Percentiles rank a stretch among this genome's conserved stretches.
These are phyloP conservation scores for Castanea sativa DNA, from an alignment of 306 rosid species.

Conservation along the genomic window DNA sequence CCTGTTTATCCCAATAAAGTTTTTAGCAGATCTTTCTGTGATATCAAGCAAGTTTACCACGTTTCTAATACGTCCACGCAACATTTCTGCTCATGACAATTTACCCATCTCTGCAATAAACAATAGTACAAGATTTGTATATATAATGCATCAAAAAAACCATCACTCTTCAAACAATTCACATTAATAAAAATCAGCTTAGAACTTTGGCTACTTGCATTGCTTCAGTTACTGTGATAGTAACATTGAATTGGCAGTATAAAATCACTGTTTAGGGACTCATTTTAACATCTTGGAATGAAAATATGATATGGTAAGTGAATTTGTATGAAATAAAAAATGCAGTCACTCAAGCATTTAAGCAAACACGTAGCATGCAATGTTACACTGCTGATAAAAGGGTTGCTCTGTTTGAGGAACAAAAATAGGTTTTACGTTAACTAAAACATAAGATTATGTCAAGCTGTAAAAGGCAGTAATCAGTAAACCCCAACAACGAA, in stretches of 20 bases:
- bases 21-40: constrained; percentile 13
- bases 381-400: no score
- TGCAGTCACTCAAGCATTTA: not conserved
- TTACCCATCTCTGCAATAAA: constrained; percentile 12
- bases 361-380: not conserved
- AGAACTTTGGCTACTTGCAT: not conserved
- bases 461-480: no score
- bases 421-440: no score
- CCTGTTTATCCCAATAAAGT: constrained; percentile 1
- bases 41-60: constrained; percentile 21
- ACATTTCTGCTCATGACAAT: constrained; percentile 29
- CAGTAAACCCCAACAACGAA: no score
- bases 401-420: no score
- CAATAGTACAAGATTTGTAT: not conserved
- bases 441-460: no score
- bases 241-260: not conserved
- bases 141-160: not conserved
- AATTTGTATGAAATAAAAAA: not conserved
- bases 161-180: not conserved
- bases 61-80: constrained; percentile 28
- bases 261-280: not conserved
- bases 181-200: not conserved
- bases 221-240: not conserved
- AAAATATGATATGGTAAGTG: not conserved
- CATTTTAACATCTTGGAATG: not conserved